Base-by-base conservation (phyloP, 345 rosid genomes). In the Eucalyptus microcorys region DNA sequence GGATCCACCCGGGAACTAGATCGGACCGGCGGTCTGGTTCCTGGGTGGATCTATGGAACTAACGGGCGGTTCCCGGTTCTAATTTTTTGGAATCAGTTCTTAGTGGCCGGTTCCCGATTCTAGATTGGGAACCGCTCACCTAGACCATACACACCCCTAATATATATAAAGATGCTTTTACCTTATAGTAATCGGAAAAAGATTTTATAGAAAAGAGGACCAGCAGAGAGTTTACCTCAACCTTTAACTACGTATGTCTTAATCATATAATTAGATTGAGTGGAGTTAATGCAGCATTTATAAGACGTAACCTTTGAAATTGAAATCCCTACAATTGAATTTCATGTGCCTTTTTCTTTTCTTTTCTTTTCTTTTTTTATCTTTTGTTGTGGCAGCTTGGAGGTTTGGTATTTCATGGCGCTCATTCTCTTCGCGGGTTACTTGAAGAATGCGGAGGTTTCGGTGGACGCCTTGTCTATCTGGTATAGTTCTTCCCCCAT, bases 341-440 rank as follows among this genome's bases (percentile, higher is more conserved):
- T 32, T 27, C 50, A 10, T 68, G 24, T 49, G 24, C 66, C 15
- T 71, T 15, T 48, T 49, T 27, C 6, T 26, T 86, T 37, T 27
- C 6, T 26, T 86, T 37, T 5, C n/a, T 0, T 40, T 55, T 16
- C 50, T 14, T 34, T 37, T 32, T 68, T 16, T 84, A 5, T 49
- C 61, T 34, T 85, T 59, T 17, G 52, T 86, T 48, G 27, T 30
- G 93, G 93, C 95, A 94, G 99, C 91, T 93, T 97, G 89, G 99
- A 97, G 86, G 87, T 95, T 4, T 97, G 99, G 99, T 96, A 96
- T 87, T 96, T 90, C 87, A 95, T 93, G 97, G 97, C 95, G 42
- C 79, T 97, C 27, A 94, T 97, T 86, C 93, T 97, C 26, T 94
- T 96, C 50, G 99, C 99, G 37, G 97, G 98, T 86, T 97, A 95